Evolutionary conservation across 306 rosid species (phyloP), one percentile per base, ranked within the genome.

Genomic region (Hylodesmum podocarpum): DNA sequence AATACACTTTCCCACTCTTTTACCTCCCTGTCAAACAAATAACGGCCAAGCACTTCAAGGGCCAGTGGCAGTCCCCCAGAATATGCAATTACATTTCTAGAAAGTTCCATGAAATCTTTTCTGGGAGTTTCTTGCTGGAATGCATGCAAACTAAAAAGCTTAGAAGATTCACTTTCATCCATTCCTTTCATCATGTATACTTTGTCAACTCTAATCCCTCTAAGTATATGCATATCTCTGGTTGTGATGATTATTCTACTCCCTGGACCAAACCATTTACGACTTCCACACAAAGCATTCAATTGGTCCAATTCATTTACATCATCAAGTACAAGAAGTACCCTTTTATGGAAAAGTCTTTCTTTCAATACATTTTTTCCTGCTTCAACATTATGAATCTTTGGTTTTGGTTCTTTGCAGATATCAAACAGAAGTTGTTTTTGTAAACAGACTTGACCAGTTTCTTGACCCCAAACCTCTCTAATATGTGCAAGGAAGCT

Each of bases 171-270:
- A 10, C 0, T 11, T 19, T 39, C 15, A 0, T 49, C 13, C 68
- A 81, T 15, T 46, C 47, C 58, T 6, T 24, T 13, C 29, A 74
- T 50, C 10, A 0, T 2, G 4, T 36, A 81, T 1, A 25, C 9
- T 4, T 36, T 1, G 5, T 75, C 51, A 68, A 63, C 77, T 46
- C 21, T 2, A 13, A 21, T 29, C 19, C 4, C 12, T 2, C 4
- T 39, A 9, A 79, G 73, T 2, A 71, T 5, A 25, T 10, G 16
- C 1, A 5, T 13, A 62, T 79, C 15, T 71, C 59, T 50, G 6
- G 83, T 72, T 3, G 78, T 62, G 8, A 72, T 72, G 21, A 79
- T 72, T 18, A 79, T 72, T 27, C 24, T 41, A 31, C 83, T 79
- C 1, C 74, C 78, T 12, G 16, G 3, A 50, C 74, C 55, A 51